Base-by-base conservation (phyloP, 169 alveolate species). In the Plasmodium gaboni region DNA sequence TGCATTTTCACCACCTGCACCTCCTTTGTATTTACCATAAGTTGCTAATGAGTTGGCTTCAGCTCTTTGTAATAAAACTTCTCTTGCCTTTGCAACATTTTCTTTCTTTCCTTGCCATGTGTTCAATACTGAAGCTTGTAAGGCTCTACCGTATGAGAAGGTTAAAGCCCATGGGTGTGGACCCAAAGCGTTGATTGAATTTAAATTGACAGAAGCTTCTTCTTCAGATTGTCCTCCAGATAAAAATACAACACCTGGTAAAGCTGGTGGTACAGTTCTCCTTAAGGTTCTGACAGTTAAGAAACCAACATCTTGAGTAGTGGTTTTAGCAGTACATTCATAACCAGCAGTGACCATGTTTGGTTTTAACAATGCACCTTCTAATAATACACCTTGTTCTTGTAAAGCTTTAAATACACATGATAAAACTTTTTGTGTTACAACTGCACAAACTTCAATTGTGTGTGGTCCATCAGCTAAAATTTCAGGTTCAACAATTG, bases 191-290 rank as follows among this genome's bases (percentile, higher is more conserved):
- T 98, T 98, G 96, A 99, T 98, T 74, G 97, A 99, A 94, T 98
- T 97, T 85, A 99, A 92, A 95, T 98, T 97, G 51, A 95, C 87
- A 50, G 99, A 94, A 38, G 99, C 99, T 87, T 97, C 98, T 87
- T 98, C 98, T 94, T 99, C 99, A 28, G 98, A 95, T 94, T 98
- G 98, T 53, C 99, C 99, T 13, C 99, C 99, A n/a, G 99, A 97
- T 22, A 99, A 96, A 97, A 99, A 99, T 95, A 96, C 94, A 60
- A 99, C 97, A 17, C 99, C 99, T 24, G 98, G 98, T 51, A 98
- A 92, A 50, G 99, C 99, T 22, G 99, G 98, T 28, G 99, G 99
- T 50, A 97, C 96, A 42, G 99, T 97, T 94, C 99, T 97, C 55
- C 94, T 89, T 57, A 99, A 95, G 13, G 99, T 95, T 60, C 98